Evolutionary conservation across 164 flowering plant species (phyloP).

Genomic region (Dillenia suffruticosa): DNA sequence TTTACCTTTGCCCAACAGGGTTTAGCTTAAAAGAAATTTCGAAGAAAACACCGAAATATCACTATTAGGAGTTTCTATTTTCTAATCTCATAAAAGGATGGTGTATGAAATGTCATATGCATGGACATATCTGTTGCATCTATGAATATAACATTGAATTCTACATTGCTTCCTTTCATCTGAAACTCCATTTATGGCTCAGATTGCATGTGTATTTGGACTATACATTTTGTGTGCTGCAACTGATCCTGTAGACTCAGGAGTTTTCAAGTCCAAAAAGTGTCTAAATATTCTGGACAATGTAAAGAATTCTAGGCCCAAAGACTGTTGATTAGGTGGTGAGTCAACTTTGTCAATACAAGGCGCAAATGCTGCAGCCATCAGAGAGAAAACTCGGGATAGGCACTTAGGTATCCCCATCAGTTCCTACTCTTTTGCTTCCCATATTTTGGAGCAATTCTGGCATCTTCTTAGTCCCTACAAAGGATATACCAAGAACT

Average conservation of each 20-base stretch:
- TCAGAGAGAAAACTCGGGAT: constrained; percentile 32
- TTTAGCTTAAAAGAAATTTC: no score
- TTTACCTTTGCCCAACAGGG: no score
- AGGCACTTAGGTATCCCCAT: not conserved
- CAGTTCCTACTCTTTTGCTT: no score
- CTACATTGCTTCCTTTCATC: no score
- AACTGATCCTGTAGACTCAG: constrained; percentile 77
- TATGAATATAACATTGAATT: no score
- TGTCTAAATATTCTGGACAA: constrained; percentile 38
- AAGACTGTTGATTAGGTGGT: constrained; percentile 50
- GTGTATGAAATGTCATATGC: no score
- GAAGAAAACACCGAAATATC: no score
- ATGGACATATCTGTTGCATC: no score
- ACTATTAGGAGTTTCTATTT: no score
- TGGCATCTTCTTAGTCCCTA: not conserved
- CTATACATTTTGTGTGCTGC: constrained; percentile 91
- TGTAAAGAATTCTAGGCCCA: constrained; percentile 26
- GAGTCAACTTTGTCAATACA: constrained; percentile 52
- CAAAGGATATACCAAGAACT: constrained; percentile 11
- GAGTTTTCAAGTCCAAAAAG: constrained; percentile 78
- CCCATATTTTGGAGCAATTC: no score
- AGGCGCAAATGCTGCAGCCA: constrained; percentile 42
- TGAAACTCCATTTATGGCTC: constrained; percentile 6
- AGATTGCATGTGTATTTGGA: constrained; percentile 66
- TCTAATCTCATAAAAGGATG: no score